Conservation (phyloP, 2,329 filamentous ascomycete species). For the Passalora sequoiae region DNA sequence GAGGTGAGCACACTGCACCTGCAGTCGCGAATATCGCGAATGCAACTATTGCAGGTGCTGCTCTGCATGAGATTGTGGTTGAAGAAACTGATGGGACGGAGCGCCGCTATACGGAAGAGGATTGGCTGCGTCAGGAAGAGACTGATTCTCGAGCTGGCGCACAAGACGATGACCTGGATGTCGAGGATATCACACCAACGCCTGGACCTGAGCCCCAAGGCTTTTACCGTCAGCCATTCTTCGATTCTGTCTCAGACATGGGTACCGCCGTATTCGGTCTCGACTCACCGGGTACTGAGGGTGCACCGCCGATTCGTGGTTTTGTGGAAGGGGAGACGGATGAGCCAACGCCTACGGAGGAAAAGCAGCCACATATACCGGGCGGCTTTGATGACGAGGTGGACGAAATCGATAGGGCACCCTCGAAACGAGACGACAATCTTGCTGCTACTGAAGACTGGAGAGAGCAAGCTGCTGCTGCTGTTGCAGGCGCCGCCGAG, state of each 20-base stretch:
- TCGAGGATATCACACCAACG: slow-evolving; percentile 12
- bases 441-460: slow-evolving; percentile 2
- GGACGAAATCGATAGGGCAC: slow-evolving; percentile 12
- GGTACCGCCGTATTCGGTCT: slow-evolving; percentile 20
- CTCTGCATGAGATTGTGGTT: slow-evolving; percentile 37
- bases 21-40: slow-evolving; percentile 11
- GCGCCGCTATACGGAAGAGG: slow-evolving; percentile 31
- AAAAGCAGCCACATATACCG: slow-evolving; percentile 52
- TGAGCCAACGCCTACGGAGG: slow-evolving; percentile 54
- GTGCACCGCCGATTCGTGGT: slow-evolving; percentile 30
- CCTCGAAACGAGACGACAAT: not conserved
- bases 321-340: slow-evolving; percentile 43
- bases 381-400: slow-evolving; percentile 52
- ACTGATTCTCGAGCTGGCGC: not conserved
- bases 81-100: slow-evolving; percentile 34
- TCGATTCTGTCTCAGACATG: slow-evolving; percentile 40
- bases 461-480: not conserved
- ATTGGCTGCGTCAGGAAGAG: slow-evolving; percentile 12
- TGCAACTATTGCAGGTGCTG: slow-evolving; percentile 18
- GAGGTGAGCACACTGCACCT: slow-evolving; percentile 7
- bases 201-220: slow-evolving; percentile 3
- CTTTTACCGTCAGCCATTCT: slow-evolving; percentile 37
- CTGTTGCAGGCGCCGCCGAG: slow-evolving; percentile 7
- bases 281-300: slow-evolving; percentile 31
- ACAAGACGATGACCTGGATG: slow-evolving; percentile 12